These are phyloP conservation scores for Sanghuangporus sanghuang DNA, from an alignment of 1,284 basidiomycete species.

Conservation along the genomic window DNA sequence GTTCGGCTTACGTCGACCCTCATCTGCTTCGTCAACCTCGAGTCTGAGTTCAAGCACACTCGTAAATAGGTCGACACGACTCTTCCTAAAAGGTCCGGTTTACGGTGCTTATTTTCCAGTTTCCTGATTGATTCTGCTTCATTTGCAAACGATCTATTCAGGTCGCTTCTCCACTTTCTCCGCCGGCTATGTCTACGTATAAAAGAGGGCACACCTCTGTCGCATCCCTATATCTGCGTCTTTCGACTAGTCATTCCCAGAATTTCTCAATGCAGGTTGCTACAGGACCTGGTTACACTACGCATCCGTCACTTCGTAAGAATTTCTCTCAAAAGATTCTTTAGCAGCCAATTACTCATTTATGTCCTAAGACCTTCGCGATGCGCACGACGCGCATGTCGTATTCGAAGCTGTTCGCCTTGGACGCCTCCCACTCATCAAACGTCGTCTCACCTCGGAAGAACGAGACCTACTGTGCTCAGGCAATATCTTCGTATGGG, in stretches of 20 bases:
- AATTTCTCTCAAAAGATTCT: conserved; percentile 22
- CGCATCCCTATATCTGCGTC: background rate
- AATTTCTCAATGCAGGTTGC: conserved; percentile 4
- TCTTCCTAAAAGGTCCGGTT: conserved; percentile 9
- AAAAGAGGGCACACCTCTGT: background rate
- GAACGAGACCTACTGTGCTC: conserved; percentile 64
- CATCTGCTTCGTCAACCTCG: background rate
- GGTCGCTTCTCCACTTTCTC: conserved; percentile 11
- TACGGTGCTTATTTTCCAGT: conserved; percentile 13
- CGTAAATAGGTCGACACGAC: background rate
- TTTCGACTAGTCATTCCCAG: background rate
- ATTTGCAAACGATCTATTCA: background rate
- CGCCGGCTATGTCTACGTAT: background rate
- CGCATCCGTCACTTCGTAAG: conserved; percentile 54
- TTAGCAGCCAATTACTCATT: conserved; percentile 16
- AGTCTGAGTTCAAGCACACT: background rate
- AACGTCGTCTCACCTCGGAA: conserved; percentile 55
- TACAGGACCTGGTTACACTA: conserved; percentile 22
- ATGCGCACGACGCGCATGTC: conserved; percentile 53
- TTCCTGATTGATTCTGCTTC: conserved; percentile 7
- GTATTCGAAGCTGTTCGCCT: conserved; percentile 71
- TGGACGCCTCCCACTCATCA: conserved; percentile 64
- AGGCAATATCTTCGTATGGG: conserved; percentile 79
- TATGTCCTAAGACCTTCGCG: conserved; percentile 52
- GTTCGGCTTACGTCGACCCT: background rate